phyloP scores from a whole-genome alignment of 805 yeast species.

The Cyberlindnera nakhonratchasimensis region DNA sequence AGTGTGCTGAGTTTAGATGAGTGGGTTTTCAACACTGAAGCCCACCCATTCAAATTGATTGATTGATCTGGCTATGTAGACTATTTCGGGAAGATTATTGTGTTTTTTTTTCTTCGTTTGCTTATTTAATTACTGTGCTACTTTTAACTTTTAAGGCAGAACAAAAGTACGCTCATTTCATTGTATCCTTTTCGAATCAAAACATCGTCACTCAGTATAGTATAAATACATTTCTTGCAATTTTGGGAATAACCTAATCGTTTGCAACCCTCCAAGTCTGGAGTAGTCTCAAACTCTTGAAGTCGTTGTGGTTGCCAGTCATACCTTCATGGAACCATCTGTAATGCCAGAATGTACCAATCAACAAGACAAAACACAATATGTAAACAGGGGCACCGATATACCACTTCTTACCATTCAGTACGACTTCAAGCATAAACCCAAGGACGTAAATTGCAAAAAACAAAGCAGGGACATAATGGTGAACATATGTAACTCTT shows the following conservation, averaged over 20 bases:
- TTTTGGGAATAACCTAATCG: neutral
- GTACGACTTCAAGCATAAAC: slow-evolving; percentile 28
- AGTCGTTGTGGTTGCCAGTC: slow-evolving; percentile 51
- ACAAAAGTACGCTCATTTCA: neutral
- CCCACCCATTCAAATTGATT: slow-evolving; percentile 47
- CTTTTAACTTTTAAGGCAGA: too few relatives aligned
- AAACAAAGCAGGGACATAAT: slow-evolving; percentile 90
- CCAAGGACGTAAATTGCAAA: slow-evolving; percentile 78
- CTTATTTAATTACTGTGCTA: neutral
- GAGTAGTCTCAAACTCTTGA: slow-evolving; percentile 49
- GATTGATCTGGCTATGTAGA: slow-evolving; percentile 3
- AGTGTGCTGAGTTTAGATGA: slow-evolving; percentile 45
- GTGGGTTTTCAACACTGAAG: slow-evolving; percentile 58
- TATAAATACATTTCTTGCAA: neutral
- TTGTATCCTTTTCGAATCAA: too few relatives aligned
- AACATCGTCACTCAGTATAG: neutral
- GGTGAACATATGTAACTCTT: slow-evolving; percentile 95
- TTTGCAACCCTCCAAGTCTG: slow-evolving; percentile 46
- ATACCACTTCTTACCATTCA: slow-evolving; percentile 24
- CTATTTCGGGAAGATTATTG: neutral
- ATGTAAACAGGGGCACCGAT: slow-evolving; percentile 37
- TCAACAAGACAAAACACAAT: slow-evolving; percentile 45
- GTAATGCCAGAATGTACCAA: slow-evolving; percentile 56
- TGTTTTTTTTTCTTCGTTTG: neutral
- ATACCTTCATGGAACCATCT: slow-evolving; percentile 80